Evolutionary conservation across 2,329 filamentous ascomycete genomes (phyloP), one percentile per base, ranked within the genome.

Genomic region (Aspergillus hiratsukae): DNA sequence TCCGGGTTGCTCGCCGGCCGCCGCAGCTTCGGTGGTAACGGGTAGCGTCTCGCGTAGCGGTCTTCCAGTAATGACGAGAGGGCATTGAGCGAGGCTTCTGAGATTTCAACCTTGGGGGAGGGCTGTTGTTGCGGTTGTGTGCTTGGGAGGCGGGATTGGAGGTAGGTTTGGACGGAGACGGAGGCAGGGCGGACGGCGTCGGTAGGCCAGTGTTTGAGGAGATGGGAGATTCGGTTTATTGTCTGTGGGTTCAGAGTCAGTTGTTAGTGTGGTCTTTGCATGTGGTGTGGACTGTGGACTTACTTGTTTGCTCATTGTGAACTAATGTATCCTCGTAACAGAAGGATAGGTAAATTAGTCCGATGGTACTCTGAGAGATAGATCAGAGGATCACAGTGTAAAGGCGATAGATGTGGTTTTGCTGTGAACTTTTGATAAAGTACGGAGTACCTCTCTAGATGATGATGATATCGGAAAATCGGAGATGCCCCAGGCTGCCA

Each of bases 61-160:
- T 87, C 78, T 61, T 85, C 82, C 2, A 87, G 72, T n/a, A 87
- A 72, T 2, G 81, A 78, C 59, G 82, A 84, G 1, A 87, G 77
- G 4, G 82, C 83, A 62, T 85, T 86, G 53, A 84, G 64, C 23
- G 71, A 74, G n/a, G 71, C 58, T 66, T 74, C 63, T 54, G 70
- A 66, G 53, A 71, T 62, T 21, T 50, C 50, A 21, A 8, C 31
- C 28, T 23, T 57, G 31, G 52, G 28, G 52, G 58, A 40, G n/a
- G 55, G 43, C 49, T 59, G 51, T 40, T 54, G 55, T 46, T 55
- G 54, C 46, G 29, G 59, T 41, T 58, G 31, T 35, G 31, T 35
- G 11, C 11, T 4, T 6, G 5, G 31, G 11, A 76, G 61, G 48
- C 69, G 68, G 25, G 65, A 64, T 61, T 75, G 67, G 27, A 77